Evolutionary conservation across 2,329 filamentous ascomycete genomes (phyloP), one percentile per base, ranked within the genome.

Genomic region (Aureobasidium melanogenum): DNA sequence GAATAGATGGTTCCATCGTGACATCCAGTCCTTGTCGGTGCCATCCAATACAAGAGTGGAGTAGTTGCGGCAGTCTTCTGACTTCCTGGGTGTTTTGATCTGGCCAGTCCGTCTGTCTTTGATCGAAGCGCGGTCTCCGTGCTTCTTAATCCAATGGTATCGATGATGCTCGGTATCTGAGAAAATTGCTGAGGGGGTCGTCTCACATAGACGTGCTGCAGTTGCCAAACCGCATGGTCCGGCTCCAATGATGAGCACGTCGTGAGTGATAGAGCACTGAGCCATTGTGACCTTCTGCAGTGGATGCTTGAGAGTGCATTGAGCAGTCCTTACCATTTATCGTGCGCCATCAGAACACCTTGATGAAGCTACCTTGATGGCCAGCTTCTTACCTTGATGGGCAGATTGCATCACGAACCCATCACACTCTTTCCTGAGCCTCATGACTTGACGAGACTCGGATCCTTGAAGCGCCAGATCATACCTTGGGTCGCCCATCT

Each of bases 91-190:
- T 54, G 70, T 68, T 63, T 73, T 68, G n/a, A 73, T 69, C 24
- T 75, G 61, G 0, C 77, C 78, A 5, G 71, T 80, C 63, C 74
- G 77, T 62, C 75, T 75, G 64, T 78, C 77, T 67, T 84, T 86
- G 63, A 87, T 76, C 8, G 79, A 78, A 72, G 85, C 82, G 32
- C 82, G 81, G 30, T 79, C 79, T 30, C 81, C 80, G 68, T 89
- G 82, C 61, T 85, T 86, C 62, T 80, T 80, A 61, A 91, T 86
- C 86, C 88, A 91, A 71, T 89, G 84, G 70, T 89, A 93, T n/a
- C 89, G 81, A 44, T 87, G 84, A 68, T 93, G 88, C 69, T 93
- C 89, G 66, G 89, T 88, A 69, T 93, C 88, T 0, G 89, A 92
- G 73, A 93, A 93, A 57, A 91, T 83, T 1, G 89, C 88, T 0